Conservation (phyloP, 176 grass and related monocot genomes). For the Lolium rigidum region DNA sequence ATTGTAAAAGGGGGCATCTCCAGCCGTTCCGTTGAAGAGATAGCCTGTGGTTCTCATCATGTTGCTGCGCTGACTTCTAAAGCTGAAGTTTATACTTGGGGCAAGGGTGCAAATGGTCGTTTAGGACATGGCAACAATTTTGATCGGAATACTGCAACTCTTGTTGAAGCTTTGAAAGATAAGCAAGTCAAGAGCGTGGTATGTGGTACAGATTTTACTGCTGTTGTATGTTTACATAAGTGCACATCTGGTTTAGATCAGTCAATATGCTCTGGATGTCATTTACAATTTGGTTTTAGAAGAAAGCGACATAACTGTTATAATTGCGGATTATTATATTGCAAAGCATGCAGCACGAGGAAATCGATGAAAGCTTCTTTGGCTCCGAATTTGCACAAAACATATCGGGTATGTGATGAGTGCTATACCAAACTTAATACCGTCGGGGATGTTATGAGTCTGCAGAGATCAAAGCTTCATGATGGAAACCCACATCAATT, state of each 20-base stretch:
- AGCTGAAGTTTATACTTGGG: conserved; percentile 82
- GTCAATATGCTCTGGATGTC: conserved; percentile 65
- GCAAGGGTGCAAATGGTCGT: conserved; percentile 73
- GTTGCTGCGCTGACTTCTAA: conserved; percentile 71
- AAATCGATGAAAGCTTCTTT: conserved; percentile 74
- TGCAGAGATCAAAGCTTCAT: conserved; percentile 44
- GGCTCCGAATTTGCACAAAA: conserved; percentile 64
- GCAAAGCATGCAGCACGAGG: conserved; percentile 70
- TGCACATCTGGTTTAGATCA: conserved; percentile 66
- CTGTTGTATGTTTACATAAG: conserved; percentile 66
- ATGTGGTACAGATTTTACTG: conserved; percentile 68
- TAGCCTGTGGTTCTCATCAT: conserved; percentile 82
- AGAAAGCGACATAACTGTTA: conserved; percentile 86
- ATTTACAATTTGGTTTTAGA: conserved; percentile 71
- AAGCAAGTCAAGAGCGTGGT: conserved; percentile 80
- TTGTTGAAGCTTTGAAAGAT: conserved; percentile 75
- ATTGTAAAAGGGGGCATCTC: conserved; percentile 67
- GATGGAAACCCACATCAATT: conserved; percentile 43
- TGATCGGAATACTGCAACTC: conserved; percentile 57
- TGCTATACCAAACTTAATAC: conserved; percentile 69
- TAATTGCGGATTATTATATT: conserved; percentile 78
- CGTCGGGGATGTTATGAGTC: conserved; percentile 2
- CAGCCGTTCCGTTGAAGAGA: conserved; percentile 63
- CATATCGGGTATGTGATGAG: conserved; percentile 76
- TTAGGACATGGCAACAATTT: conserved; percentile 68